A percentile compares a stretch with the other conserved stretches of the same genome.
Conservation (phyloP, 176 grass and related monocot genomes). For the Thinopyrum elongatum region DNA sequence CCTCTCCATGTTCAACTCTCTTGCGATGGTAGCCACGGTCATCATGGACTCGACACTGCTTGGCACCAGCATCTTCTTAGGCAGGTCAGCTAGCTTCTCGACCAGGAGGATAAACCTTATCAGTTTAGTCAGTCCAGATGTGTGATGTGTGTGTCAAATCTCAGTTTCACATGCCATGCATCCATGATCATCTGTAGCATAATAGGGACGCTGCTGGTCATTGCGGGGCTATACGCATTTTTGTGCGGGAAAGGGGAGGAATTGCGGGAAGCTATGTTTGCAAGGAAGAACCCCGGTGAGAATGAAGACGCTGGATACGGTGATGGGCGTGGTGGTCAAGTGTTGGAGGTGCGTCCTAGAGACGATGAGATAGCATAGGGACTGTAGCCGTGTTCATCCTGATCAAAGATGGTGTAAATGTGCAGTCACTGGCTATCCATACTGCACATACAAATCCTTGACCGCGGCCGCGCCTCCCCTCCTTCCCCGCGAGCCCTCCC, state of each 20-base stretch:
- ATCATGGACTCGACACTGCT: not conserved
- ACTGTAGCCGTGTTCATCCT: not conserved
- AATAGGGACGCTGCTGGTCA: conserved; percentile 2
- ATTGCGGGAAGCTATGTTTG: not conserved
- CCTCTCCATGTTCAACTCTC: conserved; percentile 33
- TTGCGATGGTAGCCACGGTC: conserved; percentile 13
- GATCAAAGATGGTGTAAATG: not conserved
- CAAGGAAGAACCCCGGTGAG: not conserved
- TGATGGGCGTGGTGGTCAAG: too few species aligned
- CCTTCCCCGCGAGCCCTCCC: too few species aligned
- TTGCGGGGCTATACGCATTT: conserved; percentile 25
- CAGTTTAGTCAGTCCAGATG: too few species aligned
- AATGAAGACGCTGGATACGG: not conserved
- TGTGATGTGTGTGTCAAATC: not conserved
- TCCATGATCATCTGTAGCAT: conserved; percentile 6
- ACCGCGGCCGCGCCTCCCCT: too few species aligned
- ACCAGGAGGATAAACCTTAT: not conserved
- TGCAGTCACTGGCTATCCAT: too few species aligned
- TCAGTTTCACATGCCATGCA: not conserved
- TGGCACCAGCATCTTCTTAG: conserved; percentile 26
- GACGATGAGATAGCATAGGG: conserved; percentile 4
- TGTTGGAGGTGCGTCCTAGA: not conserved
- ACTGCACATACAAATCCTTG: too few species aligned
- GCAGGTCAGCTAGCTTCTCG: conserved; percentile 4
- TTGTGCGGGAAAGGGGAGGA: conserved; percentile 42